Evolutionary conservation across 2,329 filamentous ascomycete species (phyloP), one percentile per base, ranked within the genome.

Genomic region (Monosporascus sp.): DNA sequence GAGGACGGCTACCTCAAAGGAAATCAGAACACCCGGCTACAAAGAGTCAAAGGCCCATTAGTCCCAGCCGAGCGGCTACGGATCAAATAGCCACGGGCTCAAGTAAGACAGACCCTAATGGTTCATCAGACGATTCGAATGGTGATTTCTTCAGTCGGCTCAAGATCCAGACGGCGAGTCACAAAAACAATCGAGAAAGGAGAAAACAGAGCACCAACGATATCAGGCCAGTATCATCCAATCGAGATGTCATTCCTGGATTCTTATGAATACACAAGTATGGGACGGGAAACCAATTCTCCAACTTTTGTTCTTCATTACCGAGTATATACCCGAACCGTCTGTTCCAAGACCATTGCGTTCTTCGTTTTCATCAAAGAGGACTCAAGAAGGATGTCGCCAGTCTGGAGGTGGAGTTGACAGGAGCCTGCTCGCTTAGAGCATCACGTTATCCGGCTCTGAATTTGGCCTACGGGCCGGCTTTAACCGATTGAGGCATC

Each of bases 141-240:
- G 45, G 50, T 8, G 64, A 64, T 48, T 56, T 64, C 36, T 55
- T 67, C 22, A 49, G 55, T 22, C 57, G 59, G 11, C 52, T 66
- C 17, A 64, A 64, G 26, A 59, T 51, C 5, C 60, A 59, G 19
- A 63, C 61, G 43, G 63, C 58, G 48, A 60, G 64, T 24, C 64
- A 61, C 27, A 53, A 49, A 43, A 57, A 53, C 43, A 56, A 40
- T 16, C 55, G 58, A n/a, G 61, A 57, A 24, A 59, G 60, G 26
- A 56, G 62, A 7, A 62, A 59, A 50, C 41, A 47, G 55, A 53
- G 34, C 27, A 55, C 49, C 5, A 59, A 20, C 47, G 58, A 56
- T 20, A 26, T 49, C 4, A 60, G 58, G 36, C 48, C 54, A 7
- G 41, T 50, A 16, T 22, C 53, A 2, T 36, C 56, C 51, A 44